Conservation (phyloP, 371 early-diverging fungal species). For the Basidiobolus meristosporus region DNA sequence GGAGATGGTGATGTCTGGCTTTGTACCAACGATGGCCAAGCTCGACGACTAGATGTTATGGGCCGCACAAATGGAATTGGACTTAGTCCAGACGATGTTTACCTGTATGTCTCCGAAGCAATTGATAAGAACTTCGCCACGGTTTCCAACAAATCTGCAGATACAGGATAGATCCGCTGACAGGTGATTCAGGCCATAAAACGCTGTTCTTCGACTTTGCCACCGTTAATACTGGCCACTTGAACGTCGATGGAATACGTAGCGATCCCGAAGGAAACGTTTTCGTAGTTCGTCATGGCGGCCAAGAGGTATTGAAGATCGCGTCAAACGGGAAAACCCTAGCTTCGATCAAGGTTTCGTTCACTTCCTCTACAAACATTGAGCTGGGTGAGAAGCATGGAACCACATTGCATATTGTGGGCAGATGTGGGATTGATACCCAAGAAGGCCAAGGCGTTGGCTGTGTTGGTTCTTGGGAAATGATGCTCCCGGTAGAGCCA, state of each 20-base stretch:
- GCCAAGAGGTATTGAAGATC: constrained; percentile 14
- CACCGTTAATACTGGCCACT: constrained; percentile 10
- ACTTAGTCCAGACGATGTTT: constrained; percentile 17
- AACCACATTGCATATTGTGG: constrained; percentile 20
- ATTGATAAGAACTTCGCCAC: neutral
- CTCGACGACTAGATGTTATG: constrained; percentile 10
- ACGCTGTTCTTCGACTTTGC: constrained; percentile 17
- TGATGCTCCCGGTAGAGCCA: too few species aligned
- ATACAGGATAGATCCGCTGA: neutral
- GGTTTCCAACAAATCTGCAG: neutral
- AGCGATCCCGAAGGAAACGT: constrained; percentile 18
- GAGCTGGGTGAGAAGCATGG: constrained; percentile 23
- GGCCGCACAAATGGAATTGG: constrained; percentile 30
- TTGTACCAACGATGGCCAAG: constrained; percentile 9
- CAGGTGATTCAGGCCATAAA: constrained; percentile 4
- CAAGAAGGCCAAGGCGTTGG: neutral
- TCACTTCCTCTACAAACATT: constrained; percentile 15
- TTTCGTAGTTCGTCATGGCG: constrained; percentile 19
- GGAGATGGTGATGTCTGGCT: constrained; percentile 25
- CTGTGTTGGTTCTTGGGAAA: neutral
- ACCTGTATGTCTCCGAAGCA: constrained; percentile 19
- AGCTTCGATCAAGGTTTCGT: constrained; percentile 9
- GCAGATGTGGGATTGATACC: constrained; percentile 9
- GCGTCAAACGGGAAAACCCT: constrained; percentile 12
- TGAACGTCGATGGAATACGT: constrained; percentile 31